Conservation (phyloP, 225 moss, liverwort and hornwort species). For the Sphagnum tenellum region DNA sequence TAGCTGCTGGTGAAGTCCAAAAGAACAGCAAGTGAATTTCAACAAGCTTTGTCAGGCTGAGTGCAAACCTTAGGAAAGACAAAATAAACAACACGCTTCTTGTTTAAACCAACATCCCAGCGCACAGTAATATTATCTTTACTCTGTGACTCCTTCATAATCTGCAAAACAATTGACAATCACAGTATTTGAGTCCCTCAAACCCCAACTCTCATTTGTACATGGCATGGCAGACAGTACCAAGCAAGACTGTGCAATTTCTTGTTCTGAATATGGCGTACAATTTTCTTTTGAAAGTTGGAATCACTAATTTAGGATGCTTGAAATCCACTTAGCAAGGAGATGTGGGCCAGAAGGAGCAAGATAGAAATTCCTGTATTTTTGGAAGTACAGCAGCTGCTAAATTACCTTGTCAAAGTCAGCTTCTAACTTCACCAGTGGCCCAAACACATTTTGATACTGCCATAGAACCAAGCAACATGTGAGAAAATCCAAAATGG, state of each 20-base stretch:
- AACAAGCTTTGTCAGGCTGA: neutral
- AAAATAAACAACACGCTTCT: slow-evolving; percentile 54
- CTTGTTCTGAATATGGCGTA: too few species aligned
- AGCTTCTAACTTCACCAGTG: slow-evolving; percentile 53
- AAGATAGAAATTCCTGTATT: too few species aligned
- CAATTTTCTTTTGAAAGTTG: too few species aligned
- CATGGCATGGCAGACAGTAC: too few species aligned
- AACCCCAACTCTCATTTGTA: too few species aligned
- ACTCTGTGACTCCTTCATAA: slow-evolving; percentile 63
- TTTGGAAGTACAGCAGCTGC: too few species aligned
- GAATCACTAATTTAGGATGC: too few species aligned
- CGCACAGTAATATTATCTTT: slow-evolving; percentile 57
- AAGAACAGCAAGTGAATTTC: too few species aligned
- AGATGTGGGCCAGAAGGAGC: too few species aligned
- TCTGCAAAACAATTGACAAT: slow-evolving; percentile 14
- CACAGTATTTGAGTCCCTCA: neutral
- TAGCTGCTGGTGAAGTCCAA: neutral
- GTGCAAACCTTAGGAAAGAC: slow-evolving; percentile 46
- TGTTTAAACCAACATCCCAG: slow-evolving; percentile 54
- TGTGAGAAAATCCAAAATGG: neutral
- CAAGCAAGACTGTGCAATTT: too few species aligned
- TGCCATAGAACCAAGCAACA: slow-evolving; percentile 10
- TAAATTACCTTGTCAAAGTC: slow-evolving; percentile 48
- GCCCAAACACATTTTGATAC: slow-evolving; percentile 57
- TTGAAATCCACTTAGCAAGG: too few species aligned